phyloP scores from a whole-genome alignment of 768 basidiomycete species.

The Boletus reticuloceps region DNA sequence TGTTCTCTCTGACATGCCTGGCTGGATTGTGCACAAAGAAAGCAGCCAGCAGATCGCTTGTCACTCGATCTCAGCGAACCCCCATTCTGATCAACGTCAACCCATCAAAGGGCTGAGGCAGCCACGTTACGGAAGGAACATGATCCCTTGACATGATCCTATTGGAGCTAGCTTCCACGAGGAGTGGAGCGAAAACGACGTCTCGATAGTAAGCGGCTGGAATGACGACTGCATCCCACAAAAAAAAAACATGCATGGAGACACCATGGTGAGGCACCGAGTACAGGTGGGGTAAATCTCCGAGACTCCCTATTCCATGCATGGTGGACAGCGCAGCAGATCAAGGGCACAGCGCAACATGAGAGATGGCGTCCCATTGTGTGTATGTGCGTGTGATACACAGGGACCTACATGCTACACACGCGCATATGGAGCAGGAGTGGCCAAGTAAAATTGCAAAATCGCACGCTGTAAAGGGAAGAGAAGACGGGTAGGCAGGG shows the following conservation, averaged over 20 bases:
- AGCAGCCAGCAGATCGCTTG: slow-evolving; percentile 7
- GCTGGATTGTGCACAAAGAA: neutral
- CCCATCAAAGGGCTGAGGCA: neutral
- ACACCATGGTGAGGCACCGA: neutral
- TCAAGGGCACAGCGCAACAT: neutral
- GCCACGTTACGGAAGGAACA: slow-evolving; percentile 15
- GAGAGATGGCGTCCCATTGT: neutral
- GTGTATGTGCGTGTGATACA: neutral
- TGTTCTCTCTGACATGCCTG: neutral
- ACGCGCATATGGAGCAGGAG: slow-evolving; percentile 7
- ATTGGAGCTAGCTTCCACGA: slow-evolving; percentile 12
- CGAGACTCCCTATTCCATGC: neutral
- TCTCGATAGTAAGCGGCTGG: no score
- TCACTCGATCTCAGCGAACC: slow-evolving; percentile 27
- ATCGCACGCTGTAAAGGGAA: slow-evolving; percentile 11
- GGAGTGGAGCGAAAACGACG: slow-evolving; percentile 11
- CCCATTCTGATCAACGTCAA: slow-evolving; percentile 6
- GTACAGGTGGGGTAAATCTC: slow-evolving; percentile 20
- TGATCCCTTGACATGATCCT: neutral
- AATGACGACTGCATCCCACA: neutral
- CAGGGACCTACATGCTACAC: slow-evolving; percentile 1
- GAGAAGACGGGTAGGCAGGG: slow-evolving; percentile 2
- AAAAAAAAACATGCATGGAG: neutral
- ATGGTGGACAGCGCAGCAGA: neutral
- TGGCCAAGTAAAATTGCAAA: slow-evolving; percentile 13